phyloP scores from a whole-genome alignment of 305 asterid species.

The Rubia peregrina region DNA sequence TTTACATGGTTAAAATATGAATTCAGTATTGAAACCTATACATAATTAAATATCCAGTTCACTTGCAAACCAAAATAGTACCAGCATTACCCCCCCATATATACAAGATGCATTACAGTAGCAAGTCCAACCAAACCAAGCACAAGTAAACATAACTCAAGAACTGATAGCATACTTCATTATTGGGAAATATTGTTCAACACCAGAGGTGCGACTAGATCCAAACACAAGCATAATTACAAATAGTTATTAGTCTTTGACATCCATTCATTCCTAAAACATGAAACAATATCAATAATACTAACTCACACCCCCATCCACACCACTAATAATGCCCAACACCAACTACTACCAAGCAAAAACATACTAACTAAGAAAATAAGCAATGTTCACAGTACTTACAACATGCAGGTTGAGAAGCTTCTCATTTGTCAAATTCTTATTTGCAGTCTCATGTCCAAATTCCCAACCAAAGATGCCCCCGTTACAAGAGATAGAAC shows the following conservation, averaged over 20 bases:
- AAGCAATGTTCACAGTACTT: slow-evolving; percentile 20
- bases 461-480: too few relatives aligned
- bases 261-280: slow-evolving; percentile 9
- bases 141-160: neutral
- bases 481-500: too few relatives aligned
- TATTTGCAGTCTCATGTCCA: too few relatives aligned
- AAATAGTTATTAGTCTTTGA: neutral
- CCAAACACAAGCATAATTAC: neutral
- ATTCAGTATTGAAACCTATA: too few relatives aligned
- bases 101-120: too few relatives aligned
- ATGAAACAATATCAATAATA: slow-evolving; percentile 18
- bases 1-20: too few relatives aligned
- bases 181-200: slow-evolving; percentile 25
- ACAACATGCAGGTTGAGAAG: slow-evolving; percentile 73
- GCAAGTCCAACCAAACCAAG: too few relatives aligned
- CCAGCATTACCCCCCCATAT: too few relatives aligned
- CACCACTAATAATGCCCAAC: slow-evolving; percentile 10
- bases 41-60: too few relatives aligned
- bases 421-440: slow-evolving; percentile 74
- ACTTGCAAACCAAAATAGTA: too few relatives aligned
- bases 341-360: slow-evolving; percentile 16
- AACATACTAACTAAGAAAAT: too few relatives aligned
- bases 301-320: slow-evolving; percentile 12
- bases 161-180: neutral
- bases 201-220: slow-evolving; percentile 28